Evolutionary conservation across 75 land plant genomes (phyloP).

Genomic region (Pinus tabuliformis): DNA sequence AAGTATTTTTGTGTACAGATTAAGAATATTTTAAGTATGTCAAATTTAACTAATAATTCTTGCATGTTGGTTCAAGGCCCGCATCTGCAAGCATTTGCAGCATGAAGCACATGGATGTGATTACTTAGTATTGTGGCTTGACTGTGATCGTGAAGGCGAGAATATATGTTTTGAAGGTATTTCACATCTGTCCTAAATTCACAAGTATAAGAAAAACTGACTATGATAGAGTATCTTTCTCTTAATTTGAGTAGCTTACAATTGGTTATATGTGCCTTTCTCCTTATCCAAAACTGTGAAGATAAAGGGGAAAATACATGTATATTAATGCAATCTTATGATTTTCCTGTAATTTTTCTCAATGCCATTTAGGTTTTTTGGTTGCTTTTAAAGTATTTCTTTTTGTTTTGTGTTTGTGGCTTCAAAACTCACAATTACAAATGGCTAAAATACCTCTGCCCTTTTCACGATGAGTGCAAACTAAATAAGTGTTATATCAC

Average conservation of each 20-base stretch:
- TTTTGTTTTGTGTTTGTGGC: not conserved
- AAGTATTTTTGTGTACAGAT: not conserved
- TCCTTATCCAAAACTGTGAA: not conserved
- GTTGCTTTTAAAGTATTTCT: not conserved
- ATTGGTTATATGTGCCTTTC: no score
- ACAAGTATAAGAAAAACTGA: not conserved
- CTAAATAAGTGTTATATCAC: not conserved
- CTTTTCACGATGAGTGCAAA: not conserved
- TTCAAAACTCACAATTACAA: not conserved
- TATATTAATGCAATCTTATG: not conserved
- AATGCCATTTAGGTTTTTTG: not conserved
- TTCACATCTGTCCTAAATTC: not conserved
- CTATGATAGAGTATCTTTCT: not conserved
- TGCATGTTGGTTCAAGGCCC: constrained; percentile 50
- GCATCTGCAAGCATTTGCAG: constrained; percentile 78
- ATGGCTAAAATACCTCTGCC: not conserved
- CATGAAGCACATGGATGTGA: constrained; percentile 90
- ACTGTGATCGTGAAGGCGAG: constrained; percentile 99
- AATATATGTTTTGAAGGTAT: constrained; percentile 98
- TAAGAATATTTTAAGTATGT: not conserved
- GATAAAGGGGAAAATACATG: not conserved
- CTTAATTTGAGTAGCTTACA: not conserved
- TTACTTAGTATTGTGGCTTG: constrained; percentile 89
- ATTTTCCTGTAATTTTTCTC: not conserved
- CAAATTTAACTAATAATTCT: constrained; percentile 1